Base-by-base conservation (phyloP, 352 stramenopile species). In the Pythium brassicae region DNA sequence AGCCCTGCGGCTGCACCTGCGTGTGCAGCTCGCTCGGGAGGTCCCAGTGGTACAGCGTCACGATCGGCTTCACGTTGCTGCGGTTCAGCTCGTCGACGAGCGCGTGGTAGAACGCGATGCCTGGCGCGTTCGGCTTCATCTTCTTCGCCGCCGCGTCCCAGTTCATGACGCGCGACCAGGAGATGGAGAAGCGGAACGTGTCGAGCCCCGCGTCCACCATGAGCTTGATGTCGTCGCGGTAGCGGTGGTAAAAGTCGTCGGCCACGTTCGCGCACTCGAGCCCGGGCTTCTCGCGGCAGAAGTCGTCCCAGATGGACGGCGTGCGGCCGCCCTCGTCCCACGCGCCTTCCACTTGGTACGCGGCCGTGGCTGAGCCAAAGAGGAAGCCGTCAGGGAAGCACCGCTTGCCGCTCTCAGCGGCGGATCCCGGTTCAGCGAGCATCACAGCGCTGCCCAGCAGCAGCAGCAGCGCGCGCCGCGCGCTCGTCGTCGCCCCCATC, bases 41-140 rank as follows among this genome's bases (percentile, higher is more conserved):
- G 69, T 98, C 94, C 90, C 92, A 98, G 63, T 99, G 92, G 69
- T 97, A 98, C 7, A 99, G 73, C 22, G 94, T 98, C 17, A 96
- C 72, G 45, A 96, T 83, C 25, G 94, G 86, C 50, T 85, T 71
- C 52, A 98, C 92, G 53, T 71, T 67, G 9, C 72, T 58, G 20
- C 48, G 59, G 12, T 87, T 40, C 3, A 99, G 67, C 22, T 73
- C 65, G 62, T 97, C 78, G 60, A 98, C 84, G 2, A 97, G 51
- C 3, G 74, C 53, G 57, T 92, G 81, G 72, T 98, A 97, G 72
- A 97, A 97, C 0, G 66, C 63, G n/a, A 98, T 73, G 20, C 92
- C 90, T 7, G 65, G 63, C 19, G 74, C 60, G 65, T 97, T 97
- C n/a, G 87, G 61, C 42, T 63, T 59, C 70, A 79, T 79, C 35